Conservation (phyloP, 2,329 filamentous ascomycete genomes). For the Pseudomassariella vexata region DNA sequence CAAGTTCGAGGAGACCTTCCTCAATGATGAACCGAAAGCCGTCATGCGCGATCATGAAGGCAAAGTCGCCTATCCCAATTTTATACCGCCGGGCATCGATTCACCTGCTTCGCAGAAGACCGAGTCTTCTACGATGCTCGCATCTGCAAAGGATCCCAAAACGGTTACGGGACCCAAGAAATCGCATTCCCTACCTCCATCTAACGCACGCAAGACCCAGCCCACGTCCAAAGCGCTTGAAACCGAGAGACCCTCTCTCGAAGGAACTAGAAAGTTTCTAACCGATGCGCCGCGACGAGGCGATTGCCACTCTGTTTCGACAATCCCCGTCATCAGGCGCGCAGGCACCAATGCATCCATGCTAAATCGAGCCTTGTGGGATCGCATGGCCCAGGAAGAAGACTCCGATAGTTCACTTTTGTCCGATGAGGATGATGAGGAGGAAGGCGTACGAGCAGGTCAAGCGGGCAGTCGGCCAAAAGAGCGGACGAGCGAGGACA, state of each 20-base stretch:
- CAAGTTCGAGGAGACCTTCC: conserved; percentile 9
- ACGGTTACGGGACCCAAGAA: conserved; percentile 8
- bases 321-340: conserved; percentile 12
- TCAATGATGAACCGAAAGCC: conserved; percentile 9
- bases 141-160: conserved; percentile 2
- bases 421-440: conserved; percentile 14
- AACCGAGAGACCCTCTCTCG: conserved; percentile 10
- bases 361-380: conserved; percentile 10
- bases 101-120: conserved; percentile 10
- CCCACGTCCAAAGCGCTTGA: conserved; percentile 1
- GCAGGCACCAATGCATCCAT: conserved; percentile 15
- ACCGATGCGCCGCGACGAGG: conserved; percentile 13
- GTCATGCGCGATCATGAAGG: conserved; percentile 16
- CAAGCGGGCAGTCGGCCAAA: conserved; percentile 9
- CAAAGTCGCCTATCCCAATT: conserved; percentile 15
- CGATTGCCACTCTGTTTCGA: conserved; percentile 7
- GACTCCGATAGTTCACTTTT: conserved; percentile 15
- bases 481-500: conserved; percentile 16
- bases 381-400: conserved; percentile 3
- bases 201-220: neutral
- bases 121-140: neutral
- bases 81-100: conserved; percentile 18
- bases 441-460: conserved; percentile 3
- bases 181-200: conserved; percentile 9
- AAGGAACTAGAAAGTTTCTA: conserved; percentile 10